phyloP scores from a whole-genome alignment of 768 basidiomycete genomes.

The Lactarius evosmus region DNA sequence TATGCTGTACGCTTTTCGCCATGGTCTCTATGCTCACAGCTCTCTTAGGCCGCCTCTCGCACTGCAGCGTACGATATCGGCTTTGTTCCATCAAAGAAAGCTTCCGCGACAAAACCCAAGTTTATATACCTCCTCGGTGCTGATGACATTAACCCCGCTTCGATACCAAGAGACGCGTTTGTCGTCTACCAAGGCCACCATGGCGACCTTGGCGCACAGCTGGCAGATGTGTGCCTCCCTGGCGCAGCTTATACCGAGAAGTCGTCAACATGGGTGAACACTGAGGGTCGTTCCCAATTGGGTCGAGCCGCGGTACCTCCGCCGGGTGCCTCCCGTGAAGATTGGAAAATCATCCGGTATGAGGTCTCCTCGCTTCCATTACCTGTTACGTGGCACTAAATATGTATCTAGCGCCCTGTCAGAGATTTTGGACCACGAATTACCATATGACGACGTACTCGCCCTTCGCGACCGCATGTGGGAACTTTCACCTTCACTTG shows the following conservation, averaged over 20 bases:
- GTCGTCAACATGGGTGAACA: slow-evolving; percentile 91
- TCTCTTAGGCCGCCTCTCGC: slow-evolving; percentile 75
- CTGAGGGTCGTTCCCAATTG: slow-evolving; percentile 89
- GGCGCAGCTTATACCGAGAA: slow-evolving; percentile 94
- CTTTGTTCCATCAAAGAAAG: slow-evolving; percentile 81
- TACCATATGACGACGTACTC: slow-evolving; percentile 89
- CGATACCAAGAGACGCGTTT: slow-evolving; percentile 88
- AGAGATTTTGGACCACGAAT: slow-evolving; percentile 72
- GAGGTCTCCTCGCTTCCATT: slow-evolving; percentile 26
- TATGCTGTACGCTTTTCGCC: slow-evolving; percentile 40
- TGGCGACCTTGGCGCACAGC: slow-evolving; percentile 92
- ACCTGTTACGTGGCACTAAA: not conserved
- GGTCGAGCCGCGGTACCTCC: slow-evolving; percentile 89
- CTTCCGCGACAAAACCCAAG: slow-evolving; percentile 76
- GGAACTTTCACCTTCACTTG: slow-evolving; percentile 90
- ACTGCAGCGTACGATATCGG: slow-evolving; percentile 94
- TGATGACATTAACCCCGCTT: slow-evolving; percentile 84
- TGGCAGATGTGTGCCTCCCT: slow-evolving; percentile 96
- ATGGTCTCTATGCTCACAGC: slow-evolving; percentile 5
- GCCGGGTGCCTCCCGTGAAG: slow-evolving; percentile 93
- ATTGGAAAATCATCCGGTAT: slow-evolving; percentile 95
- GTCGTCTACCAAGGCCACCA: slow-evolving; percentile 99
- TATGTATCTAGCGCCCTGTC: slow-evolving; percentile 66
- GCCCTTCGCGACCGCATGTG: slow-evolving; percentile 89
- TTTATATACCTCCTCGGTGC: slow-evolving; percentile 97